phyloP scores from a whole-genome alignment of 805 yeast genomes.

The Sugiyamaella valdiviana region DNA sequence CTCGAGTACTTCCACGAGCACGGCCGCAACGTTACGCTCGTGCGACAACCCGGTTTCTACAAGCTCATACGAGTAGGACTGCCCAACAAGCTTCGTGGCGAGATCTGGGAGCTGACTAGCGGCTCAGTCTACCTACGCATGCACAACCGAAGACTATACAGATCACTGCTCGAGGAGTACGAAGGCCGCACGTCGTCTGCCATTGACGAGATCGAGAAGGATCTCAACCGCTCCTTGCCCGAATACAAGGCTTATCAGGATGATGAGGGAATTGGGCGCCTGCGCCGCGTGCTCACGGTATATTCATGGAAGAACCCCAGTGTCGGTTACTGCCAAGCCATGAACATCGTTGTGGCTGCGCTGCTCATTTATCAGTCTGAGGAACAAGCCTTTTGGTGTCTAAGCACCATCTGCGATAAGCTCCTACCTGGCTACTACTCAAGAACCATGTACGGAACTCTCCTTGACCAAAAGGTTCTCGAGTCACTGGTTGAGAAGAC shows the following conservation, averaged over 20 bases:
- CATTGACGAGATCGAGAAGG: conserved; percentile 94
- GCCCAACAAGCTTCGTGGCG: conserved; percentile 93
- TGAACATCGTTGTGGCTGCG: conserved; percentile 68
- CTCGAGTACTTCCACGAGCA: conserved; percentile 78
- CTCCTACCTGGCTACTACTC: conserved; percentile 95
- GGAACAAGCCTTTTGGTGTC: conserved; percentile 95
- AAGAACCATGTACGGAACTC: conserved; percentile 94
- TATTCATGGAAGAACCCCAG: conserved; percentile 97
- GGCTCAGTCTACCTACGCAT: conserved; percentile 78
- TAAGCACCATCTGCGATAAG: conserved; percentile 71
- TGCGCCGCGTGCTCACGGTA: conserved; percentile 84
- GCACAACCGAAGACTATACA: conserved; percentile 55
- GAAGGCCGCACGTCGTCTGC: conserved; percentile 68
- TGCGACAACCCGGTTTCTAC: conserved; percentile 70
- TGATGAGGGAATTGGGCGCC: conserved; percentile 74
- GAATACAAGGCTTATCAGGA: conserved; percentile 92
- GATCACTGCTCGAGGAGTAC: conserved; percentile 51
- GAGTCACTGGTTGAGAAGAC: conserved; percentile 84
- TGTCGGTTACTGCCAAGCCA: conserved; percentile 97
- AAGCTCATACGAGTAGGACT: conserved; percentile 83
- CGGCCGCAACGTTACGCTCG: conserved; percentile 76
- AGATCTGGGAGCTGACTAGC: conserved; percentile 86
- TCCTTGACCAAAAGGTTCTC: conserved; percentile 88
- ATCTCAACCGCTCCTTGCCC: conserved; percentile 87
- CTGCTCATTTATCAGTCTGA: conserved; percentile 70